Base-by-base conservation (phyloP, 768 basidiomycete species). In the Xanthoconium stramineum region DNA sequence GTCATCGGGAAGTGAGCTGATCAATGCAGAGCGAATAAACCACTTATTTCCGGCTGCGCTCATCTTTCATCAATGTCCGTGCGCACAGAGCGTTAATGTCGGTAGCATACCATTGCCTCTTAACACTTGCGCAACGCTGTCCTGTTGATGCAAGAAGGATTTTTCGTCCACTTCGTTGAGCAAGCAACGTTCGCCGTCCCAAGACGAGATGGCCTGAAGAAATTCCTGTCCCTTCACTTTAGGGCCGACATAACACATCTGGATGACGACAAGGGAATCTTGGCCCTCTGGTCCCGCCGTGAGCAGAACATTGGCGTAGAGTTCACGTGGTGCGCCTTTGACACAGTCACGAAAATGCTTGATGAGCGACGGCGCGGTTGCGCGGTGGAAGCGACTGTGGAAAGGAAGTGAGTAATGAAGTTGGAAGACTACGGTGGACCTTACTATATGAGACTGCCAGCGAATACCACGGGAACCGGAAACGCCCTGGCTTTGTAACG, bases 321-420 rank as follows among this genome's bases (percentile, higher is more conserved):
- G 80, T 64, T 92, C 88, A 11, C 88, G 81, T 2, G 93, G 91
- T 13, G 91, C 89, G 39, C 85, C 84, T 67, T 95, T 95, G 75
- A 95, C 82, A 65, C 92, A 94, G 70, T 97, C 94, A 28, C 94
- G 85, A 75, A 94, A 92, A 72, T 96, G 94, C 60, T 86, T 88
- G 67, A 97, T 84, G 44, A 96, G 82, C 6, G 90, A 92, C 5
- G 91, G 86, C 0, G 94, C 88, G 0, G 92, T 95, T n/a, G 85
- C 81, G 47, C 80, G 82, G 69, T 91, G 85, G 75, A 96, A 97
- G 37, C 91, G 89, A 71, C 93, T 95, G 64, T 8, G 58, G 48
- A 60, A 54, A 17, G 28, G 53, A 36, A 30, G 56, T 33, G 35
- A 33, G 11, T 1, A 33, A 61, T 62, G 36, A 63, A 32, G 12